Evolutionary conservation across 768 basidiomycete genomes (phyloP).

Genomic region (Leccinum disarticulatum): DNA sequence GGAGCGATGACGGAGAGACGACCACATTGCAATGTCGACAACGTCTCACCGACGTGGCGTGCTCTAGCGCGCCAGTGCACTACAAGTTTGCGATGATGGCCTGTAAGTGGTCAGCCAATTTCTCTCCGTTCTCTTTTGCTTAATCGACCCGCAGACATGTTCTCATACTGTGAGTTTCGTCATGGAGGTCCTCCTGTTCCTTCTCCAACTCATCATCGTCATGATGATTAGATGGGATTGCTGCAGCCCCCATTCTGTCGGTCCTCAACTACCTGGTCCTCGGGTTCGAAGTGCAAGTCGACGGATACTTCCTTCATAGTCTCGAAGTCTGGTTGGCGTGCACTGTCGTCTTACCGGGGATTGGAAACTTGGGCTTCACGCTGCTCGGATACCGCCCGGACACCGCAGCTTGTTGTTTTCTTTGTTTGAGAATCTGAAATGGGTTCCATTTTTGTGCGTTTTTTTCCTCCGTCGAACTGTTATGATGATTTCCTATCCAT

Average conservation of each 20-base stretch:
- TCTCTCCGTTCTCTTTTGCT: neutral
- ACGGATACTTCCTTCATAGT: constrained; percentile 73
- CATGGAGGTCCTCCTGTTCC: neutral
- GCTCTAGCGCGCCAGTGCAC: constrained; percentile 66
- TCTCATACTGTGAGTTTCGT: constrained; percentile 46
- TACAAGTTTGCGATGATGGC: constrained; percentile 72
- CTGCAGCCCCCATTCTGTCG: constrained; percentile 63
- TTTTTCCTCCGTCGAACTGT: neutral
- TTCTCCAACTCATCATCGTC: neutral
- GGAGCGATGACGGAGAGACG: no score
- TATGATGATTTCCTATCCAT: neutral
- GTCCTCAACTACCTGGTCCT: constrained; percentile 77
- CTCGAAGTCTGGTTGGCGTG: constrained; percentile 85
- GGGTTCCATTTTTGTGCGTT: constrained; percentile 40
- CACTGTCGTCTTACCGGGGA: constrained; percentile 70
- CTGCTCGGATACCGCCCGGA: constrained; percentile 72
- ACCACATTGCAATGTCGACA: no score
- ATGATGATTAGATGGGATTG: constrained; percentile 47
- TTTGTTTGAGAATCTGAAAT: constrained; percentile 28
- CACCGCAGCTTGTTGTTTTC: constrained; percentile 27
- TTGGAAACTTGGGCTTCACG: constrained; percentile 71
- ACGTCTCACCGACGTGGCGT: no score
- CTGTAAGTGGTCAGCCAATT: constrained; percentile 34
- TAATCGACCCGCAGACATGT: constrained; percentile 39
- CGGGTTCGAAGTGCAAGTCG: constrained; percentile 66